Evolutionary conservation across 371 early-diverging fungal genomes (phyloP), one percentile per base, ranked within the genome.

Genomic region (Blakeslea trispora): DNA sequence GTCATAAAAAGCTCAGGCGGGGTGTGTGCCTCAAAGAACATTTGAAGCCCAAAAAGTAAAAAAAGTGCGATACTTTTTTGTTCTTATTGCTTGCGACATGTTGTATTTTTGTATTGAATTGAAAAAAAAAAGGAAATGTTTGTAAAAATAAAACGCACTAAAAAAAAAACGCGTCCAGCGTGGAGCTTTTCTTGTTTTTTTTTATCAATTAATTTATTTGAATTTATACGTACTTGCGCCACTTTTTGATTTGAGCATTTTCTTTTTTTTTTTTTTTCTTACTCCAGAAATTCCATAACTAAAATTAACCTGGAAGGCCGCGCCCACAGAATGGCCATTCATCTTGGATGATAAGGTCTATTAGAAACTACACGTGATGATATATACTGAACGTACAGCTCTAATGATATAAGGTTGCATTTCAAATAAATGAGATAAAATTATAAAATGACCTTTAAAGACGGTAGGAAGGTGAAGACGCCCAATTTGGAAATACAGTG

Each of bases 111-210:
- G 45, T 35, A 37, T 45, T 28, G 28, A 28, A 21, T 46, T 55
- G n/a, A 11, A 6, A n/a, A 50, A 22, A 53, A 57, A 50, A 57
- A 50, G 47, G 55, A 55, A 55, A 46, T 46, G 18, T 24, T 14
- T n/a, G 55, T 55, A 55, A 55, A 55, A 55, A 55, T 55, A 55
- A 55, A 54, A 3, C 1, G 24, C 34, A n/a, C 49, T 49, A 21
- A 37, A 49, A 34, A 18, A n/a, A 17, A 49, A 35, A 37, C 37
- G 14, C 37, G 14, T 14, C 14, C 13, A 37, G 14, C 37, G 37
- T 14, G 37, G 14, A 28, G 3, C 3, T 5, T 28, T 37, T 37
- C 9, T 37, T 37, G 7, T 37, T 37, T 37, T 37, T 9, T 9
- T 14, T 37, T 2, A 6, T 2, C 2, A 6, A 37, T 7, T 37